phyloP scores from a whole-genome alignment of 805 yeast genomes.

The Candida nitratophila region DNA sequence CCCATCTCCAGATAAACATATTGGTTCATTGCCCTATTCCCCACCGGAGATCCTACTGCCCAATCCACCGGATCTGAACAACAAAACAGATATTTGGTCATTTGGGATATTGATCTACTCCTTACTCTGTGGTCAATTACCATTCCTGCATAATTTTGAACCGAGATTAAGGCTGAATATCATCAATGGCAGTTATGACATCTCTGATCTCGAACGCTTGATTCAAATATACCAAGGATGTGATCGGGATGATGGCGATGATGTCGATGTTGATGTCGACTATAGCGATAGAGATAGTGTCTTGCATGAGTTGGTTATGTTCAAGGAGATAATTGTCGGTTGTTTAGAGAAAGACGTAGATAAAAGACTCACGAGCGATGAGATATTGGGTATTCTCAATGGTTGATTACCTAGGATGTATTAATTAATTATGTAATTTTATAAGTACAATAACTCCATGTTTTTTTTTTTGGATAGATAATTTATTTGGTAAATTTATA shows the following conservation, averaged over 20 bases:
- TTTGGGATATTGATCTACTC: conserved; percentile 74
- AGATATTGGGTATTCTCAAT: conserved; percentile 21
- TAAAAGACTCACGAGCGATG: conserved; percentile 44
- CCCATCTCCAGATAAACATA: conserved; percentile 55
- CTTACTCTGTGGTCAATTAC: conserved; percentile 65
- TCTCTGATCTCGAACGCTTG: conserved; percentile 28
- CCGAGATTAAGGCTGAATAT: conserved; percentile 74
- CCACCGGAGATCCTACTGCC: conserved; percentile 77
- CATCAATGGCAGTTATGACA: conserved; percentile 54
- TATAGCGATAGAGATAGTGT: no score
- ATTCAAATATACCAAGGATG: not conserved
- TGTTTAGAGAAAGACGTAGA: conserved; percentile 47
- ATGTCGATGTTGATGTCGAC: not conserved
- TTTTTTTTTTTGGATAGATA: no score
- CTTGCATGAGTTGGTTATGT: not conserved
- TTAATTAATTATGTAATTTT: not conserved
- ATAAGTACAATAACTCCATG: not conserved
- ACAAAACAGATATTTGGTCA: conserved; percentile 85
- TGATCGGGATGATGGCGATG: conserved; percentile 10
- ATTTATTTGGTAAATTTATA: no score
- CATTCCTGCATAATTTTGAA: conserved; percentile 79
- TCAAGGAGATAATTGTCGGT: conserved; percentile 21
- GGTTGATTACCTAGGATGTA: no score
- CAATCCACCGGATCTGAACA: conserved; percentile 50
- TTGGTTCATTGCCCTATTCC: conserved; percentile 90